Conservation (phyloP, 768 basidiomycete genomes). For the Cystobasidium tubakii region DNA sequence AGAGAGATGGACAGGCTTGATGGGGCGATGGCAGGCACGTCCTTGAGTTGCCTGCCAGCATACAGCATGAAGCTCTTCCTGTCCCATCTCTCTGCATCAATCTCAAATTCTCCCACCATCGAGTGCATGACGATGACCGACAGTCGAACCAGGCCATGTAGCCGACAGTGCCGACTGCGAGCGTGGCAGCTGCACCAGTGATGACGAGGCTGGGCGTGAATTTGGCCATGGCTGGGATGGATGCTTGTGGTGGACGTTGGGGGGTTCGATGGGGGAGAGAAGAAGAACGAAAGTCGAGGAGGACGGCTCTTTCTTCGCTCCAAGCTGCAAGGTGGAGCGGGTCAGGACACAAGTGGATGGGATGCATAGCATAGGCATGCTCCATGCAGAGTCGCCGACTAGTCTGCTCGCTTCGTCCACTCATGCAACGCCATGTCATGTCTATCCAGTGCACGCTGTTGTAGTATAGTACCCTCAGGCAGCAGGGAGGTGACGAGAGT, state of each 20-base stretch:
- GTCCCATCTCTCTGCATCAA: too few species aligned
- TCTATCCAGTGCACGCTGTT: too few species aligned
- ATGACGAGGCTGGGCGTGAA: slow-evolving; percentile 1
- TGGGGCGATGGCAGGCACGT: too few species aligned
- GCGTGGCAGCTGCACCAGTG: not conserved
- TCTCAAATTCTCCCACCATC: too few species aligned
- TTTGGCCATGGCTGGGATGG: slow-evolving; percentile 2
- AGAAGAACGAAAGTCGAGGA: not conserved
- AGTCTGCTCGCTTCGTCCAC: too few species aligned
- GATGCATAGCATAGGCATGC: too few species aligned
- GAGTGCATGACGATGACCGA: not conserved
- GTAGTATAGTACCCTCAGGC: too few species aligned
- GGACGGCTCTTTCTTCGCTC: not conserved
- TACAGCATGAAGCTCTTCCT: slow-evolving; percentile 34
- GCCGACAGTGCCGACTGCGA: slow-evolving; percentile 53
- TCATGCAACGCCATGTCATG: too few species aligned
- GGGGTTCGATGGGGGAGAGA: not conserved
- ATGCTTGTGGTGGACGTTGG: not conserved
- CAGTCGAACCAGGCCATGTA: slow-evolving; percentile 86
- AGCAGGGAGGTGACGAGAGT: too few species aligned
- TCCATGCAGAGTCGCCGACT: too few species aligned
- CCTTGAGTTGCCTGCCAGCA: too few species aligned
- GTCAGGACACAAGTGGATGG: too few species aligned
- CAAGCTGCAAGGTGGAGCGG: not conserved
- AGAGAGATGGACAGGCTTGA: not conserved